Conservation (phyloP, 768 basidiomycete species). For the Suillus variegatus region DNA sequence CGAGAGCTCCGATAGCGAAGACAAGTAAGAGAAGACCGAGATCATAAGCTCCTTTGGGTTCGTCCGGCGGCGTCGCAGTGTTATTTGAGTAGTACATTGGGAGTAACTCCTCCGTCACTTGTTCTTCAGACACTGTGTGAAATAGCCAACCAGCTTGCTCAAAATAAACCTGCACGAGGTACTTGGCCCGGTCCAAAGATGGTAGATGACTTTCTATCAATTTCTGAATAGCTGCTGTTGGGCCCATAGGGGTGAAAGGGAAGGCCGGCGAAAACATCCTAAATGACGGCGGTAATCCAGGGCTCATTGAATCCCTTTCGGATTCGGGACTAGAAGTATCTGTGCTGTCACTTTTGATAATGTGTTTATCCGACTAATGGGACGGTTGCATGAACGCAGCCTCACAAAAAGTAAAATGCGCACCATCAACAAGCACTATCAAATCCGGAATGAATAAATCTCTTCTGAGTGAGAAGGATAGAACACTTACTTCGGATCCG, state of each 20-base stretch:
- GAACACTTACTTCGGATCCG: constrained; percentile 59
- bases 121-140: constrained; percentile 45
- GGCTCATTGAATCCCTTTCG: constrained; percentile 27
- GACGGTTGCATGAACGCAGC: constrained; percentile 12
- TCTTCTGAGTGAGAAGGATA: constrained; percentile 4
- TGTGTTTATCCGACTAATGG: constrained; percentile 26
- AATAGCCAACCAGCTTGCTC: constrained; percentile 55
- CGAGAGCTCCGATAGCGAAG: constrained; percentile 56
- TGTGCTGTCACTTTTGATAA: constrained; percentile 11
- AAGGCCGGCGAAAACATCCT: constrained; percentile 60
- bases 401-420: constrained; percentile 14
- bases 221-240: constrained; percentile 45
- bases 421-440: constrained; percentile 36
- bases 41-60: constrained; percentile 48
- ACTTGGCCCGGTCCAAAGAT: constrained; percentile 46
- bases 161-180: constrained; percentile 47
- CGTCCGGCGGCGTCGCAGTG: constrained; percentile 27
- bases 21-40: constrained; percentile 49
- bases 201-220: constrained; percentile 59
- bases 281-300: constrained; percentile 32
- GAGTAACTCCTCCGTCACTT: constrained; percentile 45
- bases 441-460: constrained; percentile 10
- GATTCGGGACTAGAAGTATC: constrained; percentile 29
- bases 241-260: constrained; percentile 63
- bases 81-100: constrained; percentile 40